Conservation (phyloP, 805 yeast genomes). For the Tetrapisispora pingtungensis region DNA sequence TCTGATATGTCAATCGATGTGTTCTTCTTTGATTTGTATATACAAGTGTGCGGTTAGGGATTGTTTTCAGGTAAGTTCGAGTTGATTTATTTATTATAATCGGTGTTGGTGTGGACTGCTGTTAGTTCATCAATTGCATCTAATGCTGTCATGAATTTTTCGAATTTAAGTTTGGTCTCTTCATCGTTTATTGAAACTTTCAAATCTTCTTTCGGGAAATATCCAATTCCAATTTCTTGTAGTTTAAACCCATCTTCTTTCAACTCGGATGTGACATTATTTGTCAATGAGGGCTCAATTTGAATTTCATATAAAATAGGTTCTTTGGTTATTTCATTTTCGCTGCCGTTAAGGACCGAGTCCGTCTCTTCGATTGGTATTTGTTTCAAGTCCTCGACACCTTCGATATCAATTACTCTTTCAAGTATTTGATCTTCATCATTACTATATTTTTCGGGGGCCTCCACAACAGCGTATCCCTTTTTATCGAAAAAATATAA, state of each 20-base stretch:
- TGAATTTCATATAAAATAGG: slow-evolving; percentile 30
- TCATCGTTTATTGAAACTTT: slow-evolving; percentile 43
- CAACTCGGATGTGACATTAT: slow-evolving; percentile 48
- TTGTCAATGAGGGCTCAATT: slow-evolving; percentile 57
- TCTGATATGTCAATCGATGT: no score
- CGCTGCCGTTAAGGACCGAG: not conserved
- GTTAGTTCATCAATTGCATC: slow-evolving; percentile 82
- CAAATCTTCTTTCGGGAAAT: slow-evolving; percentile 52
- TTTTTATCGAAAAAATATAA: slow-evolving; percentile 64
- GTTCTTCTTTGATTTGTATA: no score
- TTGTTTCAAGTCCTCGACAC: slow-evolving; percentile 70
- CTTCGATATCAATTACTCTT: slow-evolving; percentile 54
- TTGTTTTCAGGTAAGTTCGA: no score
- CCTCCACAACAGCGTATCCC: slow-evolving; percentile 57
- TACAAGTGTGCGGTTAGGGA: no score
- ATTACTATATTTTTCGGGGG: slow-evolving; percentile 24
- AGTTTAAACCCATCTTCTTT: slow-evolving; percentile 43
- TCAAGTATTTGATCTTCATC: slow-evolving; percentile 59
- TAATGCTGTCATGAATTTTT: slow-evolving; percentile 48
- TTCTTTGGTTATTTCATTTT: slow-evolving; percentile 25
- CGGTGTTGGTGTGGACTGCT: slow-evolving; percentile 58
- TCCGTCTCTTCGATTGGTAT: slow-evolving; percentile 31
- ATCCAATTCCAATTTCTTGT: slow-evolving; percentile 63
- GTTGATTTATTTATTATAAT: no score
- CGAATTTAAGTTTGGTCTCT: slow-evolving; percentile 40